Conservation (phyloP, 805 yeast species). For the Candida vartiovaarae region DNA sequence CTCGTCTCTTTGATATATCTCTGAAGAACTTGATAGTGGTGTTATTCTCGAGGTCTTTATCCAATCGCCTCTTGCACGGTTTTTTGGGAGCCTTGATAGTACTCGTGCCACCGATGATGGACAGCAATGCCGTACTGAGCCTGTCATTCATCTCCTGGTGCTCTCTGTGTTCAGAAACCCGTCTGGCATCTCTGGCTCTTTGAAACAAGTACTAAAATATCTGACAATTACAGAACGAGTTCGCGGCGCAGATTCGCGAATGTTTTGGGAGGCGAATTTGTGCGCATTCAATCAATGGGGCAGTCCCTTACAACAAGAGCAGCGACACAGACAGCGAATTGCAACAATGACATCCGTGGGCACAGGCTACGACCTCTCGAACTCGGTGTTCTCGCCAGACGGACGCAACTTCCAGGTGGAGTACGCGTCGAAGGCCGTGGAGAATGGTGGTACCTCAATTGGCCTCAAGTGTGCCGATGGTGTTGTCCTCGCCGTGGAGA, state of each 20-base stretch:
- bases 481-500: slow-evolving; percentile 95
- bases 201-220: background rate
- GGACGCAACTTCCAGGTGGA: slow-evolving; percentile 97
- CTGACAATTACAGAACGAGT: background rate
- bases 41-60: background rate
- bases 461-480: slow-evolving; percentile 93
- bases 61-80: background rate
- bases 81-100: background rate
- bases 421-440: slow-evolving; percentile 96
- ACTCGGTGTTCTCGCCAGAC: slow-evolving; percentile 84
- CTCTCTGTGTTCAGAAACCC: background rate
- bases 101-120: too few species aligned
- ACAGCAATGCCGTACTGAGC: too few species aligned
- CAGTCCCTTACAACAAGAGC: too few species aligned
- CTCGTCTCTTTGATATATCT: slow-evolving; percentile 3
- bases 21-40: slow-evolving; percentile 9
- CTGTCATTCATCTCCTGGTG: too few species aligned
- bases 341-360: slow-evolving; percentile 77
- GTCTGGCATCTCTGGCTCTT: background rate
- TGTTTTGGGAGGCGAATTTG: background rate
- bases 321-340: background rate
- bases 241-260: background rate
- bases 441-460: slow-evolving; percentile 91
- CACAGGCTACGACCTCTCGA: slow-evolving; percentile 97
- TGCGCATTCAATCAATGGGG: too few species aligned